Conservation (phyloP, 805 yeast species). For the Candida tallmaniae region DNA sequence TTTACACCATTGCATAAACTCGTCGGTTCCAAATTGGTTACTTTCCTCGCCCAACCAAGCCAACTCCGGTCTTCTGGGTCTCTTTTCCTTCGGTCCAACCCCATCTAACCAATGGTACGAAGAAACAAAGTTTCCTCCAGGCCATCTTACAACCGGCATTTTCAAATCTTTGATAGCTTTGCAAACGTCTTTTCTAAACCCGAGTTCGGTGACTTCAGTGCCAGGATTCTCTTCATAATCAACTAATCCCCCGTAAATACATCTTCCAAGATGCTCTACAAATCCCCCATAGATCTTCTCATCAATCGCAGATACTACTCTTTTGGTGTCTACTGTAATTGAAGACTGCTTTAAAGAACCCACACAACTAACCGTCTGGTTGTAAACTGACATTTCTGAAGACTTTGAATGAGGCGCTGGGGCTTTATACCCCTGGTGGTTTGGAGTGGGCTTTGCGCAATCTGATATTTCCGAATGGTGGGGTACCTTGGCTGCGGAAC, state of each 20-base stretch:
- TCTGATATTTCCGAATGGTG: no score
- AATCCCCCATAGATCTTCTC: slow-evolving; percentile 28
- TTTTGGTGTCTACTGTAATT: slow-evolving; percentile 23
- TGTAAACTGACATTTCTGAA: slow-evolving; percentile 13
- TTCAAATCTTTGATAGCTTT: slow-evolving; percentile 24
- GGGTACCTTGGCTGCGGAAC: no score
- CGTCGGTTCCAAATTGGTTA: slow-evolving; percentile 30
- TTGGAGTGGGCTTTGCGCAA: no score
- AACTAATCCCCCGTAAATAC: slow-evolving; percentile 33
- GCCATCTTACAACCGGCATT: slow-evolving; percentile 32
- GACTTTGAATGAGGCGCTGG: no score
- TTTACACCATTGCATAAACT: slow-evolving; percentile 30
- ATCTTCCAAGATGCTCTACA: slow-evolving; percentile 32
- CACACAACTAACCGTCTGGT: slow-evolving; percentile 14
- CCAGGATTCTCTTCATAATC: slow-evolving; percentile 17
- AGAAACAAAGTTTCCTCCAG: slow-evolving; percentile 32
- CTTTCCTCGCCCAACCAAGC: slow-evolving; percentile 31
- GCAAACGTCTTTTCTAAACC: slow-evolving; percentile 24
- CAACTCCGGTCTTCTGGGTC: slow-evolving; percentile 29
- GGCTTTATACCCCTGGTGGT: no score
- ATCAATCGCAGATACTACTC: slow-evolving; percentile 20
- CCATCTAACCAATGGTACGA: slow-evolving; percentile 32
- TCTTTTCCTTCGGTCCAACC: slow-evolving; percentile 23
- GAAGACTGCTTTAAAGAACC: slow-evolving; percentile 10
- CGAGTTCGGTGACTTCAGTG: slow-evolving; percentile 17